Evolutionary conservation across 768 basidiomycete genomes (phyloP).

Genomic region (Lactarius trivialis): DNA sequence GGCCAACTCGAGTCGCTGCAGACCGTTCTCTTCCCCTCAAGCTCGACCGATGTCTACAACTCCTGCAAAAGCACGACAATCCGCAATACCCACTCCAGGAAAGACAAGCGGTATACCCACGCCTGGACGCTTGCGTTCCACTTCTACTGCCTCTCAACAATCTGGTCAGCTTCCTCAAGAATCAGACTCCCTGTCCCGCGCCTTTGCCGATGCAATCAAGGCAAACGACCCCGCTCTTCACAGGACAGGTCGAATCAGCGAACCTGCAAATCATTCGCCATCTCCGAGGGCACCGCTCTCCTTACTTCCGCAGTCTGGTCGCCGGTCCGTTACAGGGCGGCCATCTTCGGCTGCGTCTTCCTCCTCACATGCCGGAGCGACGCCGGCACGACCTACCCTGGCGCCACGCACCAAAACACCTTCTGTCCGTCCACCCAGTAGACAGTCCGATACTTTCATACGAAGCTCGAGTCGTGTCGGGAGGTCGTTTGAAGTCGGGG

Average conservation of each 20-base stretch:
- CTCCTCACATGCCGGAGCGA: conserved; percentile 35
- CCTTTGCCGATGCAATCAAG: conserved; percentile 75
- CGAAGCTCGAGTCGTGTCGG: conserved; percentile 42
- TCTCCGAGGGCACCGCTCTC: conserved; percentile 40
- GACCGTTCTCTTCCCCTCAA: not conserved
- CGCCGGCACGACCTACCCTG: conserved; percentile 26
- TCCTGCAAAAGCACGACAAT: conserved; percentile 38
- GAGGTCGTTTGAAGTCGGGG: conserved; percentile 60
- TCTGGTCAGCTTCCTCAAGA: conserved; percentile 32
- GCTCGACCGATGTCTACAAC: conserved; percentile 35
- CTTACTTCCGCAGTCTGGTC: conserved; percentile 33
- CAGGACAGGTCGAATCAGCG: conserved; percentile 39
- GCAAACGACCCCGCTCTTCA: conserved; percentile 76
- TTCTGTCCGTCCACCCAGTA: conserved; percentile 52
- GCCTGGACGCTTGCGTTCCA: conserved; percentile 62
- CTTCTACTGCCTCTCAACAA: conserved; percentile 44
- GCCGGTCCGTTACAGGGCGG: conserved; percentile 45
- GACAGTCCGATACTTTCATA: conserved; percentile 54
- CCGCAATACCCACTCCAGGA: conserved; percentile 44
- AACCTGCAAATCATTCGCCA: conserved; percentile 35
- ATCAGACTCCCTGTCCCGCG: conserved; percentile 55
- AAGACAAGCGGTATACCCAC: conserved; percentile 53
- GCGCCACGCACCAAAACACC: conserved; percentile 44
- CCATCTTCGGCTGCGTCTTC: conserved; percentile 59
- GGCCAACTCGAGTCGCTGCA: not conserved